Conservation (phyloP, 176 grass and related monocot genomes). For the Aegilops bicornis region DNA sequence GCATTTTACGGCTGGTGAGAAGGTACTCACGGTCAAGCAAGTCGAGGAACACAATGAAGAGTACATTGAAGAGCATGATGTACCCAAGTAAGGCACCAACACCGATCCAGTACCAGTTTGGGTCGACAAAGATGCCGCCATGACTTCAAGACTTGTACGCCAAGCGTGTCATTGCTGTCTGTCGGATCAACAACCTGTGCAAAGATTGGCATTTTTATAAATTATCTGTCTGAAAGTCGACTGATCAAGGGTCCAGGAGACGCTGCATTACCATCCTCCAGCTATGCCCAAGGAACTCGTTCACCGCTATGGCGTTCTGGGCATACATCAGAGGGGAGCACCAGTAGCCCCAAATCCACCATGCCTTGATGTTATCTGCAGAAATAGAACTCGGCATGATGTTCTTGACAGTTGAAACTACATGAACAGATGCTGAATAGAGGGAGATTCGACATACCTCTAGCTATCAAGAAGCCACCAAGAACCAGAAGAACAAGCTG, state of each 20-base stretch:
- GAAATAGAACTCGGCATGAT: conserved; percentile 20
- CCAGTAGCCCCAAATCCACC: conserved; percentile 99
- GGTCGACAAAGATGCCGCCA: conserved; percentile 79
- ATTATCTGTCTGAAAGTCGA: conserved; percentile 3
- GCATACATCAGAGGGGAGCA: conserved; percentile 92
- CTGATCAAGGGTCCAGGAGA: not conserved
- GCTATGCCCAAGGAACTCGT: conserved; percentile 90
- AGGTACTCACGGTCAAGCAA: conserved; percentile 87
- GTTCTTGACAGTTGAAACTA: not conserved
- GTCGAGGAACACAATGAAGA: conserved; percentile 86
- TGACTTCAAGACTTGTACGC: conserved; percentile 51
- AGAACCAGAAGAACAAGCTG: conserved; percentile 93
- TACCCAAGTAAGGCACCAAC: conserved; percentile 75
- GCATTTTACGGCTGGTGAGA: not conserved
- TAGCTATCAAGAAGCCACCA: conserved; percentile 89
- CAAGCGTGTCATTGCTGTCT: conserved; percentile 50
- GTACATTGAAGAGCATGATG: conserved; percentile 86
- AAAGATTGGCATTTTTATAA: conserved; percentile 29
- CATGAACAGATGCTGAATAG: not conserved
- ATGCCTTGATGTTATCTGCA: conserved; percentile 90
- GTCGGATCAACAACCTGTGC: conserved; percentile 39
- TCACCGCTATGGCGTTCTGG: conserved; percentile 83
- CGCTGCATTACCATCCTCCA: conserved; percentile 60
- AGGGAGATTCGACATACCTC: conserved; percentile 48
- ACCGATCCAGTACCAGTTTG: conserved; percentile 99